Evolutionary conservation across 2,329 filamentous ascomycete species (phyloP).

Genomic region (Taxawa tesnikishii): DNA sequence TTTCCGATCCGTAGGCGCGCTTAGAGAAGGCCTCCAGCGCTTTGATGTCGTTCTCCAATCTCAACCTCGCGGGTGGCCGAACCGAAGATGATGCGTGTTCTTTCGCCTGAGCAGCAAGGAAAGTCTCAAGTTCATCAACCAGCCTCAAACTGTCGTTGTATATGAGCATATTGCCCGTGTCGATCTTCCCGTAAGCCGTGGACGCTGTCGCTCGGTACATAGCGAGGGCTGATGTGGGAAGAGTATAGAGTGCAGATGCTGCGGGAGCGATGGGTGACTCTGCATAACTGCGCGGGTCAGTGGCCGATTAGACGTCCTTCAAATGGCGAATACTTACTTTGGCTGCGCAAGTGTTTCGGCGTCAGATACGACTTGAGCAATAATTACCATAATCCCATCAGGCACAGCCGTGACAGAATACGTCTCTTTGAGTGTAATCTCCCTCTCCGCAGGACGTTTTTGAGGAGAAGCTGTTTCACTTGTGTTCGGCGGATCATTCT

Average conservation of each 20-base stretch:
- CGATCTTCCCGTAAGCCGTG: slow-evolving; percentile 55
- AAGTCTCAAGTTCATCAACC: slow-evolving; percentile 37
- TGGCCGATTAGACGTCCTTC: slow-evolving; percentile 11
- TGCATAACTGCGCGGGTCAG: slow-evolving; percentile 15
- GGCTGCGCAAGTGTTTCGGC: slow-evolving; percentile 43
- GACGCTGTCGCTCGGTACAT: slow-evolving; percentile 68
- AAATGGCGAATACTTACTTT: slow-evolving; percentile 25
- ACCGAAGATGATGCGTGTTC: slow-evolving; percentile 17
- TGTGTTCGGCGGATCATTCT: slow-evolving; percentile 1
- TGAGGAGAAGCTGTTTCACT: background rate
- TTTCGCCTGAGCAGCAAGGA: slow-evolving; percentile 32
- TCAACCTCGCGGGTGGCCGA: slow-evolving; percentile 25
- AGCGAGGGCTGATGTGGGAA: slow-evolving; percentile 63
- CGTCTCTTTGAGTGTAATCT: slow-evolving; percentile 64
- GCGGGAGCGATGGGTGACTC: slow-evolving; percentile 51
- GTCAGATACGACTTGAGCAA: slow-evolving; percentile 38
- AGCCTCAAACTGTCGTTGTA: slow-evolving; percentile 53
- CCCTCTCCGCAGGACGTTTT: slow-evolving; percentile 13
- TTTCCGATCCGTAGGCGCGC: slow-evolving; percentile 49
- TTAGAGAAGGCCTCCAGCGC: slow-evolving; percentile 47
- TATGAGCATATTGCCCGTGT: slow-evolving; percentile 48
- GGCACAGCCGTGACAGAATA: slow-evolving; percentile 87
- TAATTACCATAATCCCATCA: slow-evolving; percentile 58
- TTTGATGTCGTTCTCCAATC: slow-evolving; percentile 41
- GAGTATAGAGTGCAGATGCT: slow-evolving; percentile 54